phyloP scores from a whole-genome alignment of 2,329 filamentous ascomycete genomes.

The Aspergillus chevalieri region DNA sequence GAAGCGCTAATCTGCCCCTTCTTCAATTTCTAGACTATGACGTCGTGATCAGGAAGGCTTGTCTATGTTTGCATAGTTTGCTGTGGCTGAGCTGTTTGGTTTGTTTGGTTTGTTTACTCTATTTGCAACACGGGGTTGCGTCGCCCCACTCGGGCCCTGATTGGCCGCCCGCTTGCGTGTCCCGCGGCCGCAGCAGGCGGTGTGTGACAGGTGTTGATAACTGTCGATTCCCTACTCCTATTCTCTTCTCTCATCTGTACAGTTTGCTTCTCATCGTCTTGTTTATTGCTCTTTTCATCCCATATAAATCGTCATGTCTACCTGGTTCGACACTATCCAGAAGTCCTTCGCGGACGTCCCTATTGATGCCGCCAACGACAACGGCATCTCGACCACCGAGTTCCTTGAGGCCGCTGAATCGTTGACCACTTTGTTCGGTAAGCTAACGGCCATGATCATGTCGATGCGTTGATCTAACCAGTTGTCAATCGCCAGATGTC shows the following conservation, averaged over 20 bases:
- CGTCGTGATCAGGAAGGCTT: slow-evolving; percentile 15
- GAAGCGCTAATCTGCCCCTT: slow-evolving; percentile 4
- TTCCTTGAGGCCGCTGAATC: slow-evolving; percentile 91
- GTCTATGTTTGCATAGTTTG: too few species aligned
- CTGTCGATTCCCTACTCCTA: slow-evolving; percentile 1
- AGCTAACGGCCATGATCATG: slow-evolving; percentile 10
- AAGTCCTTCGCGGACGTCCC: slow-evolving; percentile 79
- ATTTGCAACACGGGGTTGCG: slow-evolving; percentile 17
- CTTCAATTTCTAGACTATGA: slow-evolving; percentile 23
- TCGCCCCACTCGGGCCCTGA: slow-evolving; percentile 7
- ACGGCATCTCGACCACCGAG: slow-evolving; percentile 72
- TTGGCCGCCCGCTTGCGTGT: slow-evolving; percentile 23
- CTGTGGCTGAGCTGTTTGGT: slow-evolving; percentile 4
- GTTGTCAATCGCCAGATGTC: slow-evolving; percentile 42
- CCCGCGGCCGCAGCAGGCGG: slow-evolving; percentile 18
- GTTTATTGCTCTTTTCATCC: slow-evolving; percentile 4
- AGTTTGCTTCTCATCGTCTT: slow-evolving; percentile 5
- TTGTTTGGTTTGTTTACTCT: slow-evolving; percentile 22
- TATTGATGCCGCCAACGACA: slow-evolving; percentile 64
- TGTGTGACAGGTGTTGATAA: slow-evolving; percentile 20
- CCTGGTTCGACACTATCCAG: slow-evolving; percentile 81
- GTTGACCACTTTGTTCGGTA: slow-evolving; percentile 80
- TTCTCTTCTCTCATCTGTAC: slow-evolving; percentile 2
- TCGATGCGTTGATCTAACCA: slow-evolving; percentile 1
- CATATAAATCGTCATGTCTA: slow-evolving; percentile 56